Percentiles rank a stretch among this genome's conserved stretches.
phyloP scores from a whole-genome alignment of 169 alveolate species.

The Cyclospora cayetanensis region DNA sequence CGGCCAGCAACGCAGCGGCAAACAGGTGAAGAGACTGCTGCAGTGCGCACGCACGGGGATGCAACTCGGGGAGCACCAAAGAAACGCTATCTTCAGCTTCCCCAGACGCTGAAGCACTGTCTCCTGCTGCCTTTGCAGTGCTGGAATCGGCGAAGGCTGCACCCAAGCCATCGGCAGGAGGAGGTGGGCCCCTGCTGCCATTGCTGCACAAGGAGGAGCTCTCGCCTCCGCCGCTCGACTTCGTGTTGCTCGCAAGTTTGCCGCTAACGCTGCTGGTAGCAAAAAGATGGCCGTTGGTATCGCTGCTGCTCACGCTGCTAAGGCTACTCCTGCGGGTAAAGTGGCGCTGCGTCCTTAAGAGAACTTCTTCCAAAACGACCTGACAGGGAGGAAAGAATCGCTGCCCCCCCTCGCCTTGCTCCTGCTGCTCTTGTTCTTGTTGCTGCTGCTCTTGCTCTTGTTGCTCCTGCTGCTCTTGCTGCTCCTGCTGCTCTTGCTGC shows the following conservation, averaged over 20 bases:
- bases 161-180: no score
- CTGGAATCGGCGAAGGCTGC: no score
- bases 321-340: neutral
- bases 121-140: neutral
- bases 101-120: neutral
- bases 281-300: no score
- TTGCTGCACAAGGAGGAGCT: no score
- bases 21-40: neutral
- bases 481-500: conserved; percentile 1
- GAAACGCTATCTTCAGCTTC: neutral
- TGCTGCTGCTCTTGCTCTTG: conserved; percentile 24
- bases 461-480: no score
- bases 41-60: neutral
- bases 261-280: no score
- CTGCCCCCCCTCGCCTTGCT: neutral
- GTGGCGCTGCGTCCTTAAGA: neutral
- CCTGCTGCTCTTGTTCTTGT: conserved; percentile 3
- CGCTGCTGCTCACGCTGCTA: no score
- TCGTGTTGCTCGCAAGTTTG: no score
- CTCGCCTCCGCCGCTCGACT: no score
- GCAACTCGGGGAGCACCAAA: neutral
- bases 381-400: neutral
- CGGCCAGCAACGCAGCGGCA: neutral
- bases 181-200: no score
- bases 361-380: neutral